Evolutionary conservation across 495 filamentous ascomycete species (phyloP), one percentile per base, ranked within the genome.

Genomic region (Talaromyces stipitatus): DNA sequence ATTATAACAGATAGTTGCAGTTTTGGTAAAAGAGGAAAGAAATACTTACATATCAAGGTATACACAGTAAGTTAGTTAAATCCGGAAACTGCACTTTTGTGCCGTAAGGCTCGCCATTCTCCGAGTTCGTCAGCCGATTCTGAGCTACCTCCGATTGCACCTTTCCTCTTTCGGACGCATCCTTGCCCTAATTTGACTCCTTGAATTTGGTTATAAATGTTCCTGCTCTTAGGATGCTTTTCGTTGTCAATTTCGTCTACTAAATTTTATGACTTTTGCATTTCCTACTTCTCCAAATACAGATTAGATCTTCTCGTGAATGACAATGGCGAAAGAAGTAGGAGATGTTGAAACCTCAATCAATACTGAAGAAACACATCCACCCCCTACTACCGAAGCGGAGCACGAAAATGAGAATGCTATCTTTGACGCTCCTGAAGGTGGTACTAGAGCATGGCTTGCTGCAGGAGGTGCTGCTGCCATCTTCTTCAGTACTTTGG

Each of bases 401-500:
- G 36, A 41, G n/a, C 36, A 8, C 36, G 36, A 20, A 41, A 18
- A 41, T 20, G 36, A 41, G 2, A 14, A 41, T 2, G 3, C 4
- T 1, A 18, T 41, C 0, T 41, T 8, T 9, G 36, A 20, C 36
- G 62, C 62, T 5, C 65, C 68, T 16, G 68, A 72, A 55, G 69
- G 69, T 16, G 71, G 69, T 5, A 18, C 60, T 4, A 41, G 48
- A 54, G 72, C 69, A 33, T 74, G 70, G 70, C 60, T 72, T 1
- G 64, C 66, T 11, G 63, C 65, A 8, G 58, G 62, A 11, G 72
- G 70, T 2, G 52, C 60, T 18, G 56, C 65, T 32, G 64, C 60
- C 12, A 54, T 62, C 8, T 65, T 70, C 10, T 73, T 74, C 59
- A 58, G 58, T 14, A 54, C 55, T 10, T 22, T 82, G 7, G 82